Conservation (phyloP, 805 yeast species). For the Candida nemodendra region DNA sequence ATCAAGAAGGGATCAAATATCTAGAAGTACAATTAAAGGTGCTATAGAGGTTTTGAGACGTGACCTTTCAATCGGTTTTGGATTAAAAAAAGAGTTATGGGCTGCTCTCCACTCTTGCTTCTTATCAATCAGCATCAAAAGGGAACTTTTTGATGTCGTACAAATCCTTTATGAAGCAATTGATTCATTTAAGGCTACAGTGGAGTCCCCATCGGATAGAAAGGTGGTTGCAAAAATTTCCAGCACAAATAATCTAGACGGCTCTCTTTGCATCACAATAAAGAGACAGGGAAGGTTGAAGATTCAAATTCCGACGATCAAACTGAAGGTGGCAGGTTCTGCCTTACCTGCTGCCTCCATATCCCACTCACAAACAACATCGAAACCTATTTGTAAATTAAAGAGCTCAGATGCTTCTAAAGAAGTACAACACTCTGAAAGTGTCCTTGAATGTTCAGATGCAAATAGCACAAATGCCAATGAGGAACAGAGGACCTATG, state of each 20-base stretch:
- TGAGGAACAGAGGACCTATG: constrained; percentile 10
- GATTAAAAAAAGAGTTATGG: constrained; percentile 67
- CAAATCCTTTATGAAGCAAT: constrained; percentile 63
- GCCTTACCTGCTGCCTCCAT: constrained; percentile 3
- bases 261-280: constrained; percentile 47
- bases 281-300: constrained; percentile 59
- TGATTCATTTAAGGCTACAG: constrained; percentile 58
- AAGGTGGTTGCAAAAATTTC: constrained; percentile 58
- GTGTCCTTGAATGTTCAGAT: neutral
- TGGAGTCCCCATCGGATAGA: constrained; percentile 67
- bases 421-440: constrained; percentile 1
- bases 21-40: constrained; percentile 64
- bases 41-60: constrained; percentile 63
- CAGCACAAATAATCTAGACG: constrained; percentile 23
- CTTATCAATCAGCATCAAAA: constrained; percentile 55
- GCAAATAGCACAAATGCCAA: neutral
- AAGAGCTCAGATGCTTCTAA: constrained; percentile 12
- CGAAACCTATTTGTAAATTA: constrained; percentile 17
- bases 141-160: constrained; percentile 62
- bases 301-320: constrained; percentile 43
- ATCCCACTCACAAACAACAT: constrained; percentile 3
- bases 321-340: constrained; percentile 22
- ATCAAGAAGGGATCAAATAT: constrained; percentile 60
- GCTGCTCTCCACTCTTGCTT: constrained; percentile 60
- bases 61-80: constrained; percentile 54